These are phyloP conservation scores for Tylopilus vinaceipallidus DNA, from an alignment of 768 basidiomycete species.

Conservation along the genomic window DNA sequence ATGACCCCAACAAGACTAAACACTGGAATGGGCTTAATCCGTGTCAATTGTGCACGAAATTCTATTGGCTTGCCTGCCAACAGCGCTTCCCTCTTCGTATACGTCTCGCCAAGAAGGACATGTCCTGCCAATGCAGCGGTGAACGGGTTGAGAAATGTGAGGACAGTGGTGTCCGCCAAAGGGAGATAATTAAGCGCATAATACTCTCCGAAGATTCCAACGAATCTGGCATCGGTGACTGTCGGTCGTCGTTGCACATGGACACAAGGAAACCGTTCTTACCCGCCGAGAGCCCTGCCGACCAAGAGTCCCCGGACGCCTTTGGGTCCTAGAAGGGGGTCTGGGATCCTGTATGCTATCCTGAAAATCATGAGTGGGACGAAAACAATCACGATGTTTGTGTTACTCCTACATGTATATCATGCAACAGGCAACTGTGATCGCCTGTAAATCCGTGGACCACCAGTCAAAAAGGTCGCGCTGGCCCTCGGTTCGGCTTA, in stretches of 20 bases:
- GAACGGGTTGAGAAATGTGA: slow-evolving; percentile 74
- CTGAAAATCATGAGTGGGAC: slow-evolving; percentile 16
- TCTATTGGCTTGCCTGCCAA: slow-evolving; percentile 42
- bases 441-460: slow-evolving; percentile 31
- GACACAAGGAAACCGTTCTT: slow-evolving; percentile 12
- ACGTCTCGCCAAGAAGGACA: slow-evolving; percentile 58
- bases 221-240: slow-evolving; percentile 47
- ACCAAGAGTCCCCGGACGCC: slow-evolving; percentile 58
- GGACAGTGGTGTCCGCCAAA: slow-evolving; percentile 72
- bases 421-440: slow-evolving; percentile 54
- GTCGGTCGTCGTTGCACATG: background rate
- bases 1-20: slow-evolving; percentile 74
- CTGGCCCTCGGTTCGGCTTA: slow-evolving; percentile 29
- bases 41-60: background rate
- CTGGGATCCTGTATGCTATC: slow-evolving; percentile 41
- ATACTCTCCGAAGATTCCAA: slow-evolving; percentile 68
- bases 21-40: slow-evolving; percentile 32
- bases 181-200: slow-evolving; percentile 74
- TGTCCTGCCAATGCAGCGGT: slow-evolving; percentile 61
- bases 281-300: slow-evolving; percentile 66
- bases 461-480: background rate
- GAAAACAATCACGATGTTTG: background rate
- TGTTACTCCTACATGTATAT: slow-evolving; percentile 42
- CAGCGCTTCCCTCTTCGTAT: slow-evolving; percentile 52
- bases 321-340: slow-evolving; percentile 70